These are phyloP conservation scores for Fusarium zealandicum DNA, from an alignment of 2,329 filamentous ascomycete species.

Conservation along the genomic window DNA sequence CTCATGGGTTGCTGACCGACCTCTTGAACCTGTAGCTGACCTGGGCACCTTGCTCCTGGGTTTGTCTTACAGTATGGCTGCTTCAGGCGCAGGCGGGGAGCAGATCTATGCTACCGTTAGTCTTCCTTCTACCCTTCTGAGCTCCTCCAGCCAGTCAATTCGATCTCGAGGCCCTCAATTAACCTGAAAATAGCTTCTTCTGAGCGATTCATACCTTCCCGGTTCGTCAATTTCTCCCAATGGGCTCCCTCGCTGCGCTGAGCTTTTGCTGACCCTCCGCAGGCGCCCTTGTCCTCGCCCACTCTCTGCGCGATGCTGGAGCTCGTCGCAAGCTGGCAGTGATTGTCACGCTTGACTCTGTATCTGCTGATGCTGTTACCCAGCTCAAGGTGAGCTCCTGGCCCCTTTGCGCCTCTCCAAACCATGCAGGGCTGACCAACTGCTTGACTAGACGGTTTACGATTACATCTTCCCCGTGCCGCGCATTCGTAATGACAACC, in stretches of 20 bases:
- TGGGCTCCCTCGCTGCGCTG: slow-evolving; percentile 7
- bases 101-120: slow-evolving; percentile 66
- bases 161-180: slow-evolving; percentile 1
- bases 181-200: slow-evolving; percentile 71
- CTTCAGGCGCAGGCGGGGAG: slow-evolving; percentile 44
- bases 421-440: slow-evolving; percentile 11
- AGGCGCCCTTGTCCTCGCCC: slow-evolving; percentile 93
- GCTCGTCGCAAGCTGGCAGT: slow-evolving; percentile 79
- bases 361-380: slow-evolving; percentile 76
- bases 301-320: slow-evolving; percentile 91
- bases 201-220: slow-evolving; percentile 92
- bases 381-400: slow-evolving; percentile 72
- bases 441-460: slow-evolving; percentile 70
- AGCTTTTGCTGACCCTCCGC: slow-evolving; percentile 20
- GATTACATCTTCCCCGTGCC: slow-evolving; percentile 88
- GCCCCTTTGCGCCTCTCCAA: neutral
- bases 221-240: slow-evolving; percentile 60
- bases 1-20: slow-evolving; percentile 39
- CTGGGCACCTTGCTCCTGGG: slow-evolving; percentile 30
- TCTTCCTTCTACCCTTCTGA: slow-evolving; percentile 31
- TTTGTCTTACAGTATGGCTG: slow-evolving; percentile 47
- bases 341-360: slow-evolving; percentile 80
- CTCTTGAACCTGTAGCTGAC: slow-evolving; percentile 31
- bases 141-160: neutral
- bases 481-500: slow-evolving; percentile 76